Evolutionary conservation across 2,329 filamentous ascomycete genomes (phyloP), one percentile per base, ranked within the genome.

Genomic region (Trichoderma sp.): DNA sequence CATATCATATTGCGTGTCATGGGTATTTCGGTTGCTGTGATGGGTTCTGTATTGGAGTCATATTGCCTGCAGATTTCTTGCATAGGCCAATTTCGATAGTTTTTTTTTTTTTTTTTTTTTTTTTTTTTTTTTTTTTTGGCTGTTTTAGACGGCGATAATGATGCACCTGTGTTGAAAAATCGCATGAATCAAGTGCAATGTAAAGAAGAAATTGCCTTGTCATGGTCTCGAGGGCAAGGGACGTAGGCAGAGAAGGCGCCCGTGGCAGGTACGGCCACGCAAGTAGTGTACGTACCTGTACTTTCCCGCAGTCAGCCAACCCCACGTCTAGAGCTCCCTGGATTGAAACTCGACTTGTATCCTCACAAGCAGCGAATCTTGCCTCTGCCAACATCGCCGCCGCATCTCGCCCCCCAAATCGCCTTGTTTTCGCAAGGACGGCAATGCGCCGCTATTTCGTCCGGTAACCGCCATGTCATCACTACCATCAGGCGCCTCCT

Each of bases 401-500:
- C 22, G 54, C 54, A 42, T 59, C 54, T 52, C 19, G 22, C 29
- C 29, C 52, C 6, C 39, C n/a, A 6, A 35, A 53, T 25, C 7
- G 45, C 48, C 45, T 34, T 45, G n/a, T 42, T 22, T 22, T 60
- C 27, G 56, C 37, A 29, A 34, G 39, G 48, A 54, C 63, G 54
- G 67, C 34, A 57, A 68, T 68, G 67, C 63, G 48, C 63, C 56
- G 61, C 67, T 65, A 57, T 39, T 56, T 17, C 25, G 15, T 13
- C 22, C 39, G 39, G 52, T 65, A 57, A 65, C 27, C 29, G 32
- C 45, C 45, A 87, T 87, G 84, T 80, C 84, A 68, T 86, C 84
- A 76, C 76, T 84, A 50, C 84, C 84, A 72, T 78, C 83, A 67
- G 76, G 80, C 71, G 80, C 84, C 71, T 74, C 80, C 29, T 77